Evolutionary conservation across 768 basidiomycete genomes (phyloP).

Genomic region (Naematelia encephala): DNA sequence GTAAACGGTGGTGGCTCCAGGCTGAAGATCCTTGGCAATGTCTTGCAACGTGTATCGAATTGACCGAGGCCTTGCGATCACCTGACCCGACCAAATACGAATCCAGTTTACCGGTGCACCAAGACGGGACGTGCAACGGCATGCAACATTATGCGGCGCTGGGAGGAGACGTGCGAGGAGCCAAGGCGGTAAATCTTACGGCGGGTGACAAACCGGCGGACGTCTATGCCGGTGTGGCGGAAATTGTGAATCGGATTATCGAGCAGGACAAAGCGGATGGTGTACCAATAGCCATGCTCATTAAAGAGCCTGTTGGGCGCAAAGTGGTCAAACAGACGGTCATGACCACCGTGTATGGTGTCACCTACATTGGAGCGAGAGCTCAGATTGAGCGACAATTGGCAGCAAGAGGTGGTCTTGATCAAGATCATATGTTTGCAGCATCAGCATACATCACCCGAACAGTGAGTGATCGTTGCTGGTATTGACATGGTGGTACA

Average conservation of each 20-base stretch:
- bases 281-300: constrained; percentile 58
- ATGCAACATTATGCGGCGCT: constrained; percentile 98
- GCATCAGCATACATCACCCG: constrained; percentile 77
- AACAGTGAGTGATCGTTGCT: constrained; percentile 55
- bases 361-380: constrained; percentile 89
- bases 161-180: constrained; percentile 84
- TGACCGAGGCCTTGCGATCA: constrained; percentile 73
- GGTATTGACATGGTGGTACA: not conserved
- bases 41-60: constrained; percentile 85
- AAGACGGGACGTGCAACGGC: constrained; percentile 98
- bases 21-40: constrained; percentile 99
- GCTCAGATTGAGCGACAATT: constrained; percentile 92
- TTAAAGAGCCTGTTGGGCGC: constrained; percentile 74
- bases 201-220: constrained; percentile 84
- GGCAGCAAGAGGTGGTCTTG: constrained; percentile 68
- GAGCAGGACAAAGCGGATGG: constrained; percentile 45
- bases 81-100: constrained; percentile 60
- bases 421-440: constrained; percentile 67
- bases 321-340: constrained; percentile 99
- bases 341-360: constrained; percentile 99
- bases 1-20: constrained; percentile 77
- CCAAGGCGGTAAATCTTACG: constrained; percentile 84
- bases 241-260: constrained; percentile 73
- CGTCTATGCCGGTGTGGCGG: constrained; percentile 87
- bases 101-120: constrained; percentile 83